Evolutionary conservation across 495 filamentous ascomycete species (phyloP), one percentile per base, ranked within the genome.

Genomic region (Trichoderma virens): DNA sequence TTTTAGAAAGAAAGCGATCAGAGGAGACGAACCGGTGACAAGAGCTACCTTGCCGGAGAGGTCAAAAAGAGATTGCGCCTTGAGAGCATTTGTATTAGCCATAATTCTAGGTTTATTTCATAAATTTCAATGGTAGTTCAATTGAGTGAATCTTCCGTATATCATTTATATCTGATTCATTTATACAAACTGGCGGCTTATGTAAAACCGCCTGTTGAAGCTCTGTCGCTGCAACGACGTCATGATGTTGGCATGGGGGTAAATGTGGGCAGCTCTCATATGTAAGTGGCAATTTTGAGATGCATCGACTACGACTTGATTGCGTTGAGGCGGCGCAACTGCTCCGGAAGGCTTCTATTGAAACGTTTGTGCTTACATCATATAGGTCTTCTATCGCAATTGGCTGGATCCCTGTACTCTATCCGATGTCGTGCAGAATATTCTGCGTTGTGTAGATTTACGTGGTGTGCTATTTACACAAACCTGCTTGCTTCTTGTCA

Each of bases 11-110:
- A 13, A 32, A 23, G 30, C 18, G 45, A 59, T 59, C n/a, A n/a
- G 9, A 5, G 28, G 62, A 28, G 27, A 51, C 62, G 30, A 20
- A 63, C 76, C 76, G 11, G 76, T 78, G 34, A 78, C 70, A 35
- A 78, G 69, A 66, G 73, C 71, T 14, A 77, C 73, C 72, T 78
- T 79, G 64, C 69, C 75, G 70, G 32, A 43, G 27, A 65, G 51
- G 54, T 65, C 54, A 31, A 65, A 60, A 5, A 65, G 39, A 6
- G 31, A 18, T 13, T 62, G 34, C n/a, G 23, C 14, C 4, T 14
- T 25, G 61, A 62, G 38, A 45, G 16, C 11, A 2, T 27, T 1
- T 3, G 51, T 56, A 16, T 2, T 13, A 11, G 51, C 51, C 51
- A 56, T 56, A 23, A 5, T 56, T 20, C 13, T 25, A n/a, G 18